phyloP scores from a whole-genome alignment of 106 monocot genomes.

The Xerophyta viscosa region DNA sequence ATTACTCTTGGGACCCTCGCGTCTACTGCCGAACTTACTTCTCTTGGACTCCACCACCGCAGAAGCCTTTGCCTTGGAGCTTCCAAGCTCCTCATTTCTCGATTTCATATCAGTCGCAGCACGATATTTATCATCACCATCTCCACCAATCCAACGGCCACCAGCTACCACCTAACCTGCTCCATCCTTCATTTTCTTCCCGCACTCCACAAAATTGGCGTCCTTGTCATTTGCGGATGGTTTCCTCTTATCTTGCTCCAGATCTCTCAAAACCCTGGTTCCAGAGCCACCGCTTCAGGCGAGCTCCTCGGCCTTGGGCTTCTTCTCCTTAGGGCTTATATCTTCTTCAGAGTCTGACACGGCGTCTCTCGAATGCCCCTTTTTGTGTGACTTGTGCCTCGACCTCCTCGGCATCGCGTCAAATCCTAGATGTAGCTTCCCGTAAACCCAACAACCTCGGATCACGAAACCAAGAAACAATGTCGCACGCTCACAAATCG shows the following conservation, averaged over 20 bases:
- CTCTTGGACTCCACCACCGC: constrained; percentile 32
- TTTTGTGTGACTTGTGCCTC: constrained; percentile 47
- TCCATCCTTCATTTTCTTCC: constrained; percentile 54
- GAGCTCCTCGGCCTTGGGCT: constrained; percentile 4
- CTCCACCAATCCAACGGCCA: constrained; percentile 60
- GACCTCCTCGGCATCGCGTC: constrained; percentile 51
- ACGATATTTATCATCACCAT: constrained; percentile 16
- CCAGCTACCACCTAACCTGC: constrained; percentile 13
- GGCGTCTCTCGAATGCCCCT: constrained; percentile 29
- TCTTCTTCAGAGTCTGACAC: constrained; percentile 45
- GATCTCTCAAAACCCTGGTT: constrained; percentile 51
- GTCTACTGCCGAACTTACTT: constrained; percentile 34
- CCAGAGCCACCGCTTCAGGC: background rate
- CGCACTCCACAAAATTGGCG: constrained; percentile 28
- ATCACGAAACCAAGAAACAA: too few relatives aligned
- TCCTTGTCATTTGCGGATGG: constrained; percentile 27
- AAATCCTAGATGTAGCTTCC: too few relatives aligned
- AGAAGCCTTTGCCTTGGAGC: constrained; percentile 15
- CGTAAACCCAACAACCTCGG: too few relatives aligned
- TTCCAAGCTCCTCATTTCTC: constrained; percentile 19
- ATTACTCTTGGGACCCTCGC: constrained; percentile 33
- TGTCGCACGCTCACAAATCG: too few relatives aligned
- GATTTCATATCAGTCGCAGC: constrained; percentile 22
- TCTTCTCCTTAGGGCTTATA: constrained; percentile 18
- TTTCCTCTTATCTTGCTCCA: constrained; percentile 43